These are phyloP conservation scores for Arthroderma uncinatum DNA, from an alignment of 2,329 filamentous ascomycete species.

Conservation along the genomic window DNA sequence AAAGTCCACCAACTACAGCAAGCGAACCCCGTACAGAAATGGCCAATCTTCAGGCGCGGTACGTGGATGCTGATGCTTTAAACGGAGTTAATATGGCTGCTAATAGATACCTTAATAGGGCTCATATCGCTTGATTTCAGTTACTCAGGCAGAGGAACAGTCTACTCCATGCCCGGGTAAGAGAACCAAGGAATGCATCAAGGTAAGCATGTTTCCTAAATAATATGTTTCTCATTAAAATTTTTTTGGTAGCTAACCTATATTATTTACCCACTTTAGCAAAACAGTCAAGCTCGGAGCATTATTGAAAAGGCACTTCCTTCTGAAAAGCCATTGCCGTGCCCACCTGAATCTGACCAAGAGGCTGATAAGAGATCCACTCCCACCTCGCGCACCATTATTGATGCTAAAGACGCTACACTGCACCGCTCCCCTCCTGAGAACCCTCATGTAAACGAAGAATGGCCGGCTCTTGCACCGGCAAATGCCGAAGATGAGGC, in stretches of 20 bases:
- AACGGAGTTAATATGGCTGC: background rate
- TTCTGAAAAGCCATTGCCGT: slow-evolving; percentile 15
- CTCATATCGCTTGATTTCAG: slow-evolving; percentile 3
- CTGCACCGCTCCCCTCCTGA: slow-evolving; percentile 1
- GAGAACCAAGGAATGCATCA: background rate
- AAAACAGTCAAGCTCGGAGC: background rate
- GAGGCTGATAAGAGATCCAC: background rate
- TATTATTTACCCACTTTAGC: background rate
- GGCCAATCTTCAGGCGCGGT: background rate
- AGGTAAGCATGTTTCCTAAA: background rate
- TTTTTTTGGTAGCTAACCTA: background rate
- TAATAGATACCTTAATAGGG: background rate
- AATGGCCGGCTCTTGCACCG: slow-evolving; percentile 12
- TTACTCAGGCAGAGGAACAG: background rate
- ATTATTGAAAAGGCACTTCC: slow-evolving; percentile 9
- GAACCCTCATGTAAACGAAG: slow-evolving; percentile 10
- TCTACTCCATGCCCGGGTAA: background rate
- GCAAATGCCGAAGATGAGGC: slow-evolving; percentile 1
- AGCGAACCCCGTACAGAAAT: slow-evolving; percentile 3
- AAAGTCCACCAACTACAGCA: slow-evolving; percentile 6
- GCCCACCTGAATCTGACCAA: slow-evolving; percentile 7
- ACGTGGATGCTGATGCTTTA: background rate
- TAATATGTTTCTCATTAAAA: background rate
- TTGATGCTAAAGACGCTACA: slow-evolving; percentile 8
- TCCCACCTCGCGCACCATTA: slow-evolving; percentile 4